phyloP scores from a whole-genome alignment of 2,329 filamentous ascomycete genomes.

The Colletotrichum lindemuthianum region DNA sequence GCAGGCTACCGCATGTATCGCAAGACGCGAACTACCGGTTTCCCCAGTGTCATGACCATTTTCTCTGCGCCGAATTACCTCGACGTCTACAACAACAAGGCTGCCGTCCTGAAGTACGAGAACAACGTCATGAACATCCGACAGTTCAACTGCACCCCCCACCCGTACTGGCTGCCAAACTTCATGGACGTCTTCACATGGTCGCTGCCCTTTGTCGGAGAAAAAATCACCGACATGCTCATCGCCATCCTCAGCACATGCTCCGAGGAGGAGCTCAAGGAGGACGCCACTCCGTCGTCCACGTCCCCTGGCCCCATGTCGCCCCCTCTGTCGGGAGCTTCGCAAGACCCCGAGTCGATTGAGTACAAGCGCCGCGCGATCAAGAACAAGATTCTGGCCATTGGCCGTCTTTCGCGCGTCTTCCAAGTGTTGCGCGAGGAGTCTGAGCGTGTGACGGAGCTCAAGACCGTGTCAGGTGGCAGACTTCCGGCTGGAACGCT shows the following conservation, averaged over 20 bases:
- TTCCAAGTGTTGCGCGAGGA: slow-evolving; percentile 99
- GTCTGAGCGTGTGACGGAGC: slow-evolving; percentile 93
- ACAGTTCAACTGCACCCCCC: slow-evolving; percentile 99
- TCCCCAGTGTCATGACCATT: slow-evolving; percentile 99
- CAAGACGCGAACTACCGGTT: slow-evolving; percentile 97
- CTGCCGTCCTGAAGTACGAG: slow-evolving; percentile 97
- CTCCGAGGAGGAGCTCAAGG: slow-evolving; percentile 97
- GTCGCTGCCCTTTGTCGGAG: slow-evolving; percentile 97
- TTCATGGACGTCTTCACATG: slow-evolving; percentile 99
- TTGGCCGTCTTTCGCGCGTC: slow-evolving; percentile 93
- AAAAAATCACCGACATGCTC: slow-evolving; percentile 99
- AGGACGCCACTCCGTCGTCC: slow-evolving; percentile 81
- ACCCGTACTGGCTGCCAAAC: slow-evolving; percentile 99
- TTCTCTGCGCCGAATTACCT: slow-evolving; percentile 99
- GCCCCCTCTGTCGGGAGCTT: slow-evolving; percentile 67
- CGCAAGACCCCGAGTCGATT: slow-evolving; percentile 81
- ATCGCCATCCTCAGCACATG: slow-evolving; percentile 98
- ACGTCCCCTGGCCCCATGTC: slow-evolving; percentile 77
- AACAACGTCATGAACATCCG: slow-evolving; percentile 99
- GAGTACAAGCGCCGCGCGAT: slow-evolving; percentile 96
- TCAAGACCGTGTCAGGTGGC: slow-evolving; percentile 96
- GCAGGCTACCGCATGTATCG: slow-evolving; percentile 99
- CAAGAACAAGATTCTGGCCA: slow-evolving; percentile 99
- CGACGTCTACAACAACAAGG: slow-evolving; percentile 99
- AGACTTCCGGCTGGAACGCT: slow-evolving; percentile 93